Percentiles rank a stretch among this genome's conserved stretches.
phyloP scores from a whole-genome alignment of 495 filamentous ascomycete species.

The Penicillium lividum region DNA sequence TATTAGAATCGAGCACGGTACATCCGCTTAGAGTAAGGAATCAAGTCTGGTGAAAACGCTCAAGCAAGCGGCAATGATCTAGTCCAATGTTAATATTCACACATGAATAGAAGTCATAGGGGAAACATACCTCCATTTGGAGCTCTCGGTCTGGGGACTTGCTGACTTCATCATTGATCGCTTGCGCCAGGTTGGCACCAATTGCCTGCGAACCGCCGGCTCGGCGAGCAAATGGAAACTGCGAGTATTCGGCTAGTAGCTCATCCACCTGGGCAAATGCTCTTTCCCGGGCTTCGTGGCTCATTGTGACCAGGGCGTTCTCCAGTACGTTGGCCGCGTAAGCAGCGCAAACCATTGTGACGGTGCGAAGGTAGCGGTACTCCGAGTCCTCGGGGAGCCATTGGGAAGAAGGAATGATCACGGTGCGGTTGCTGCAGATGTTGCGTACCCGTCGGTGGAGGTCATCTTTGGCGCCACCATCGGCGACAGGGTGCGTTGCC shows the following conservation, averaged over 20 bases:
- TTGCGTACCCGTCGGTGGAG: conserved; percentile 89
- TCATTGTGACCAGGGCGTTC: conserved; percentile 90
- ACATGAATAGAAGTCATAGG: not conserved
- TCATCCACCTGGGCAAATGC: conserved; percentile 98
- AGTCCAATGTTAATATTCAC: conserved; percentile 25
- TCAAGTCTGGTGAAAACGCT: conserved; percentile 96
- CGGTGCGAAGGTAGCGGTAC: conserved; percentile 86
- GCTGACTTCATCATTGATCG: conserved; percentile 77
- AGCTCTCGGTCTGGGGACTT: conserved; percentile 81
- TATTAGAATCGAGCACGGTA: conserved; percentile 29
- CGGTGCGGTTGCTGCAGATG: conserved; percentile 88
- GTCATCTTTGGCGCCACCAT: conserved; percentile 96
- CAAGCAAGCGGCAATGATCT: conserved; percentile 91
- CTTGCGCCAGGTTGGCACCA: conserved; percentile 91
- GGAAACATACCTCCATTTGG: conserved; percentile 79
- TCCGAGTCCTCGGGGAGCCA: conserved; percentile 94
- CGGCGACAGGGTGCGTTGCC: conserved; percentile 98
- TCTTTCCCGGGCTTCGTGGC: conserved; percentile 89
- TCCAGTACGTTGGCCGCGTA: conserved; percentile 98
- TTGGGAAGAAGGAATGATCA: conserved; percentile 77
- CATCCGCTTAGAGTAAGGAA: conserved; percentile 71
- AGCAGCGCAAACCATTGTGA: conserved; percentile 95
- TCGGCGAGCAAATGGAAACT: conserved; percentile 90
- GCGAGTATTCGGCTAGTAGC: conserved; percentile 89
- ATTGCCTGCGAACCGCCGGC: conserved; percentile 73